Evolutionary conservation across 192 early-diverging fungal species (phyloP).

Genomic region (Coemansia javaensis): DNA sequence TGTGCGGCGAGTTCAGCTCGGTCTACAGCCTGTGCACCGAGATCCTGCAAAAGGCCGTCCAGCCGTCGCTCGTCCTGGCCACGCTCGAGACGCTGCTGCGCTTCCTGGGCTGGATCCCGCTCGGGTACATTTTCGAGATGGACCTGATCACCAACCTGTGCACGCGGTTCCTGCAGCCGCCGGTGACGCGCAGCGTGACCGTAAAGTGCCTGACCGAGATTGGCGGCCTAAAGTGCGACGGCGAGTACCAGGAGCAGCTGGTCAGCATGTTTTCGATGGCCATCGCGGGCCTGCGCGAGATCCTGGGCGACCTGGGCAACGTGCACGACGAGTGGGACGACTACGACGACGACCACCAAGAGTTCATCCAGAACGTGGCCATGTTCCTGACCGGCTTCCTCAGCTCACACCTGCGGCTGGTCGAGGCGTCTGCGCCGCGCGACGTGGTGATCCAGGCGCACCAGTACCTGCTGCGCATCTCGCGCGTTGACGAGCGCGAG

Average conservation of each 20-base stretch:
- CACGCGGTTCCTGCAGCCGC: constrained; percentile 75
- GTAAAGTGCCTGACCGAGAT: constrained; percentile 98
- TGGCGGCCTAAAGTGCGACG: constrained; percentile 72
- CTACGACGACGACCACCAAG: constrained; percentile 81
- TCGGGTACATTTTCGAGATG: constrained; percentile 97
- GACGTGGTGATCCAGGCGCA: constrained; percentile 71
- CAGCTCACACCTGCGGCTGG: constrained; percentile 66
- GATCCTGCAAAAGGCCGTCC: constrained; percentile 86
- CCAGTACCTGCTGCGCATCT: constrained; percentile 84
- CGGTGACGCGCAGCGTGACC: constrained; percentile 86
- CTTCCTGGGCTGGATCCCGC: constrained; percentile 97
- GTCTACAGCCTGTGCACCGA: constrained; percentile 94
- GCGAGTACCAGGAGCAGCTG: constrained; percentile 83
- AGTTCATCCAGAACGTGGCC: constrained; percentile 94
- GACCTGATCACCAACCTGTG: constrained; percentile 81
- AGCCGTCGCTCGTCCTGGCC: constrained; percentile 82
- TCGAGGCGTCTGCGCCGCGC: constrained; percentile 56
- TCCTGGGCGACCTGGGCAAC: constrained; percentile 56
- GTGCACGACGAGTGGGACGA: constrained; percentile 76
- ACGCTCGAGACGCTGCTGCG: constrained; percentile 92
- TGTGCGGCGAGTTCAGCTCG: constrained; percentile 93
- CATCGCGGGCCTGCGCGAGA: constrained; percentile 51
- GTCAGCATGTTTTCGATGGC: constrained; percentile 81
- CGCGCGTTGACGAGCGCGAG: constrained; percentile 91
- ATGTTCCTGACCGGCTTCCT: constrained; percentile 89